These are phyloP conservation scores for Talaromyces sp. DNA, from an alignment of 2,329 filamentous ascomycete species.

Conservation along the genomic window DNA sequence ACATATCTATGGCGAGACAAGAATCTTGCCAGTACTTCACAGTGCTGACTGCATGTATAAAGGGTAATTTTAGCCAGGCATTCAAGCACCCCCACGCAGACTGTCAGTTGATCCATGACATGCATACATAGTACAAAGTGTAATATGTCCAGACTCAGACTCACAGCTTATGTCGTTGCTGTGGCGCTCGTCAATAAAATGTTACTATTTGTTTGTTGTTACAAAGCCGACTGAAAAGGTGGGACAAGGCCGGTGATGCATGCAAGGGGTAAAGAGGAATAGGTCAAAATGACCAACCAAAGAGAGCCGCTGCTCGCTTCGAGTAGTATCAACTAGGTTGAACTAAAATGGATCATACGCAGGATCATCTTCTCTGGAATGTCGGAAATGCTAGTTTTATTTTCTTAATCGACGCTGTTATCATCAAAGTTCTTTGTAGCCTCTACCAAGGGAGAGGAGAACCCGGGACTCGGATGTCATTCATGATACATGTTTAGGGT, in stretches of 20 bases:
- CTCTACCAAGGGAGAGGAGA: background rate
- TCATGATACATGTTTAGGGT: background rate
- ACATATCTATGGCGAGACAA: background rate
- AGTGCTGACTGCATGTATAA: background rate
- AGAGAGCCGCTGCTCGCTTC: background rate
- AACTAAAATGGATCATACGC: background rate
- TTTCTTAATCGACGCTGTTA: background rate
- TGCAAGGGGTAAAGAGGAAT: conserved; percentile 10
- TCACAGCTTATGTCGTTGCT: background rate
- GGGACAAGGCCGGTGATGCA: conserved; percentile 10
- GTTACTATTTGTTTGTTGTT: background rate
- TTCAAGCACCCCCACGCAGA: background rate
- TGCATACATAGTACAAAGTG: conserved; percentile 1
- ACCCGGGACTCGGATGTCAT: background rate
- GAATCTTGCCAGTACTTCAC: background rate
- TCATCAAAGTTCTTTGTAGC: background rate
- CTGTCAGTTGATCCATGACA: background rate
- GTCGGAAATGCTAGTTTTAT: conserved; percentile 1
- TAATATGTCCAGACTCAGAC: background rate
- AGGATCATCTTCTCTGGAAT: conserved; percentile 5
- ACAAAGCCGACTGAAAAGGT: background rate
- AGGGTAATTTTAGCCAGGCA: conserved; percentile 2
- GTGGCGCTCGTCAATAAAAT: background rate
- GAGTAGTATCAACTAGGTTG: background rate
- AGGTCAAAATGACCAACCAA: conserved; percentile 4